These are phyloP conservation scores for Fraxinus pennsylvanica DNA, from an alignment of 257 asterid genomes.

Conservation along the genomic window DNA sequence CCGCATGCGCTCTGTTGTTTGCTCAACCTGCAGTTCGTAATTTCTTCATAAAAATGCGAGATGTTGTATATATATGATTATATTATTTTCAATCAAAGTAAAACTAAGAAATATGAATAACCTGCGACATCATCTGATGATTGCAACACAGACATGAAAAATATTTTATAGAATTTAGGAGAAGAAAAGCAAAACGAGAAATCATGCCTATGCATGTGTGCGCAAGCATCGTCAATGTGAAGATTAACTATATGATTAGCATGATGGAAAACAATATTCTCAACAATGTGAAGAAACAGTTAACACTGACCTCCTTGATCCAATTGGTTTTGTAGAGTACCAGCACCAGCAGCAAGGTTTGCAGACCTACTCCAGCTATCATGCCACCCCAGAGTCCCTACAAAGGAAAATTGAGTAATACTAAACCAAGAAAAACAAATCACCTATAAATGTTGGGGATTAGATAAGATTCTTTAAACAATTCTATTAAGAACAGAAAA, in stretches of 20 bases:
- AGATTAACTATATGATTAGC: too few relatives aligned
- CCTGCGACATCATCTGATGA: background rate
- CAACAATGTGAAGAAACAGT: background rate
- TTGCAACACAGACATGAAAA: too few relatives aligned
- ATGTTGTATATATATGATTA: too few relatives aligned
- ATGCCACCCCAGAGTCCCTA: conserved; percentile 85
- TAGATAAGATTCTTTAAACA: background rate
- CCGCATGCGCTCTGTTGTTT: background rate
- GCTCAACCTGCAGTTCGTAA: conserved; percentile 35
- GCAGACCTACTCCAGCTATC: conserved; percentile 66
- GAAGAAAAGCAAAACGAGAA: too few relatives aligned
- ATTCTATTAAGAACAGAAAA: background rate
- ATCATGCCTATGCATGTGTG: background rate
- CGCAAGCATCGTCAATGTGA: too few relatives aligned
- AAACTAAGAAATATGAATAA: background rate
- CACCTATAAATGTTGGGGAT: background rate
- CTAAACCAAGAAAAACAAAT: background rate
- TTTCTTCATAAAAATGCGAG: background rate
- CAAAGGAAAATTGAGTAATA: background rate
- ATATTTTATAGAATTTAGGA: too few relatives aligned
- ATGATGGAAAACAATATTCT: background rate
- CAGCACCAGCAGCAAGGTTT: conserved; percentile 51
- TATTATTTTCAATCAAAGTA: background rate
- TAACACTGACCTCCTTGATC: conserved; percentile 56
- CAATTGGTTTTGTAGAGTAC: conserved; percentile 66